Evolutionary conservation across 2,329 filamentous ascomycete species (phyloP).

Genomic region (Mariannaea elegans): DNA sequence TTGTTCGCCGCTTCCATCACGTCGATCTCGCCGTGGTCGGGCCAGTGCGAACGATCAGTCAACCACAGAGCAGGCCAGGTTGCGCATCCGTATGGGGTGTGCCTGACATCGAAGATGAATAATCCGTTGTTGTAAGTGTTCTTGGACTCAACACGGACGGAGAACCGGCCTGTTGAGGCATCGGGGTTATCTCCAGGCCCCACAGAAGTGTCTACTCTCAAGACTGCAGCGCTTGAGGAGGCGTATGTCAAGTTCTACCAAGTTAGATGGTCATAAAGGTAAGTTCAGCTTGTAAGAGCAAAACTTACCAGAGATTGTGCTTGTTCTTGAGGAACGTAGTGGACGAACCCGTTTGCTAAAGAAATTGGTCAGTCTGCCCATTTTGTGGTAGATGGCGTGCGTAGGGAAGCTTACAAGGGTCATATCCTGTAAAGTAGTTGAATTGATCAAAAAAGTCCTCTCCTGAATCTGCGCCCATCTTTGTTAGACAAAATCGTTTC

Average conservation of each 20-base stretch:
- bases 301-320: conserved; percentile 53
- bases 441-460: conserved; percentile 64
- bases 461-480: conserved; percentile 52
- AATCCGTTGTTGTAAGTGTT: conserved; percentile 67
- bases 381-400: too few relatives aligned
- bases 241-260: conserved; percentile 70
- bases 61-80: conserved; percentile 76
- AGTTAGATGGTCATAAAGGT: background rate
- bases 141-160: conserved; percentile 70
- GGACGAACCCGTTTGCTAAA: conserved; percentile 58
- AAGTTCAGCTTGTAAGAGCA: background rate
- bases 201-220: conserved; percentile 69
- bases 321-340: conserved; percentile 58
- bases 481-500: too few relatives aligned
- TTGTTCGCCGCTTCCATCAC: conserved; percentile 68
- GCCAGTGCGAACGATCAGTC: conserved; percentile 68
- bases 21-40: conserved; percentile 71
- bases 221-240: conserved; percentile 59
- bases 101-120: conserved; percentile 73
- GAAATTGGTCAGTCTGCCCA: conserved; percentile 10
- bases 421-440: conserved; percentile 60
- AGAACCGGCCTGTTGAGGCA: conserved; percentile 68
- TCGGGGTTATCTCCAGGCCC: conserved; percentile 56
- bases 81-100: conserved; percentile 70
- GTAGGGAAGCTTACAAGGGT: conserved; percentile 51